phyloP scores from a whole-genome alignment of 805 yeast species.

The Hagleromyces aurorensis region DNA sequence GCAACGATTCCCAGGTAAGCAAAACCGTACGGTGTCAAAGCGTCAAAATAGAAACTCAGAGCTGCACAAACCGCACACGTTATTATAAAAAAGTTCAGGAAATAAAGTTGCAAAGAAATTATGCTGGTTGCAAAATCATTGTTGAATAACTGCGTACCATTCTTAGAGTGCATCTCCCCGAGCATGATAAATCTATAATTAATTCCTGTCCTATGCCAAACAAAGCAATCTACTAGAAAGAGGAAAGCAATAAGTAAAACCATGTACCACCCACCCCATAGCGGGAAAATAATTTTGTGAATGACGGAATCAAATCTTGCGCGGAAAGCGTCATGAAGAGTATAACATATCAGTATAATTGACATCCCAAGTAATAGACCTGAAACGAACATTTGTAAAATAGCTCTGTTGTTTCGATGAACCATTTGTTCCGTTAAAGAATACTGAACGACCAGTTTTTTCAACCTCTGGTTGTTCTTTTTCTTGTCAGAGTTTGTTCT shows the following conservation, averaged over 20 bases:
- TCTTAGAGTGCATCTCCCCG: slow-evolving; percentile 64
- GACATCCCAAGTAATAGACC: slow-evolving; percentile 69
- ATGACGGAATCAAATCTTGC: slow-evolving; percentile 35
- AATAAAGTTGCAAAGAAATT: slow-evolving; percentile 40
- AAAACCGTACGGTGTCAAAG: slow-evolving; percentile 76
- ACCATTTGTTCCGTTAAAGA: slow-evolving; percentile 29
- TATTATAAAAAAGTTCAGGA: slow-evolving; percentile 55
- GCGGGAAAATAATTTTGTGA: slow-evolving; percentile 52
- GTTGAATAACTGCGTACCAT: slow-evolving; percentile 34
- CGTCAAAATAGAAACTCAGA: slow-evolving; percentile 65
- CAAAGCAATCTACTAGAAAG: slow-evolving; percentile 59
- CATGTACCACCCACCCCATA: slow-evolving; percentile 89
- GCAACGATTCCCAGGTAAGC: slow-evolving; percentile 35
- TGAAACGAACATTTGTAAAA: slow-evolving; percentile 43
- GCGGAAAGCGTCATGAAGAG: slow-evolving; percentile 40
- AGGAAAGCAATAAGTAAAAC: slow-evolving; percentile 51
- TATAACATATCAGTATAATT: slow-evolving; percentile 57
- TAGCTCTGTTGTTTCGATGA: slow-evolving; percentile 28
- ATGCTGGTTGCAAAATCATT: slow-evolving; percentile 32
- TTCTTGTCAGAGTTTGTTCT: slow-evolving; percentile 23
- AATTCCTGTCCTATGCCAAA: slow-evolving; percentile 69
- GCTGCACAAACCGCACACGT: slow-evolving; percentile 56
- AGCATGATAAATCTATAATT: slow-evolving; percentile 83
- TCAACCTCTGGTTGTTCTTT: slow-evolving; percentile 21
- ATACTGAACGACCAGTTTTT: slow-evolving; percentile 24